Evolutionary conservation across 2,329 filamentous ascomycete species (phyloP), one percentile per base, ranked within the genome.

Genomic region (Penicillium griseofulvum): DNA sequence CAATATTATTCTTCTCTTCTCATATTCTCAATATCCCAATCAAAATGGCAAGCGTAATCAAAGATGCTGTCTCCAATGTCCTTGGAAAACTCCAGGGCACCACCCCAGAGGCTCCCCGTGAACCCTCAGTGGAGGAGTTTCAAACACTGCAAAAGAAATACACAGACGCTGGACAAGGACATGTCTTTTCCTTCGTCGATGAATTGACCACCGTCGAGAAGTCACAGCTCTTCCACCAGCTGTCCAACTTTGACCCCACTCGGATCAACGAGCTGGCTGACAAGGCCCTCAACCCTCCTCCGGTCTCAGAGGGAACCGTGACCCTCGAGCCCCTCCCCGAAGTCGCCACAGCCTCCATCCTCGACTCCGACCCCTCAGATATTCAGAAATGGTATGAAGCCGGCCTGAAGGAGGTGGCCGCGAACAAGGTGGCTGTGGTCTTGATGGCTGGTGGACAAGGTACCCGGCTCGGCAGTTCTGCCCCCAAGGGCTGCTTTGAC

Each of bases 371-470:
- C 66, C 74, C 86, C 48, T 83, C 86, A 56, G 87, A 96, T 71
- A 83, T 97, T 59, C 80, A 90, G 64, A 83, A 82, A 74, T 99
- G 93, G 92, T 94, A 96, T 75, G 79, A 88, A 59, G 80, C 78
- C 41, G 87, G 87, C 42, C 73, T 90, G 60, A 79, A 84, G 65
- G 73, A 86, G 66, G 86, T 89, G 60, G 82, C 85, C 7, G 78
- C 85, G 63, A 87, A 87, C 76, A 84, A 87, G 70, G 87, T 89
- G 44, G 87, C 86, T 31, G 94, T 99, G 17, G 91, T 99, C 49
- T 84, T 99, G 68, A 95, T 99, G 90, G 94, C 94, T 55, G 94
- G 94, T 71, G 94, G 94, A 33, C 94, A 99, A 79, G 94, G 94
- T 61, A 99, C 94, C 59, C 85, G 94, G 59, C 80, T 99, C 61